These are phyloP conservation scores for Teunomyces atbi DNA, from an alignment of 805 yeast genomes.

Conservation along the genomic window DNA sequence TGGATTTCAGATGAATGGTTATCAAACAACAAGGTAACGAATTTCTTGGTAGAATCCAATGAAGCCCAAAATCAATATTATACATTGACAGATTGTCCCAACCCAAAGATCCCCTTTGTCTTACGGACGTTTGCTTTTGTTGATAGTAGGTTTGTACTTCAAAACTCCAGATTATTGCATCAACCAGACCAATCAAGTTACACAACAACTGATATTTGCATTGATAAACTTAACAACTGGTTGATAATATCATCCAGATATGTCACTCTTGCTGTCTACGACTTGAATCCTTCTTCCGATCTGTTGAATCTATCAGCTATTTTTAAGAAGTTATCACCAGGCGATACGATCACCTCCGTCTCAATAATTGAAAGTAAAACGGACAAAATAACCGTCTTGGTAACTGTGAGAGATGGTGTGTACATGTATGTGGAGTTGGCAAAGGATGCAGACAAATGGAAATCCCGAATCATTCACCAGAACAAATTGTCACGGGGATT, in stretches of 20 bases:
- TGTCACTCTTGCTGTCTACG: slow-evolving; percentile 61
- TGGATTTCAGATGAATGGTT: slow-evolving; percentile 24
- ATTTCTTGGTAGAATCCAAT: slow-evolving; percentile 34
- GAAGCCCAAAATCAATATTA: slow-evolving; percentile 22
- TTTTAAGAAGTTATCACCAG: slow-evolving; percentile 53
- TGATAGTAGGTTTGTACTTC: slow-evolving; percentile 19
- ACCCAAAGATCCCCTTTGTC: slow-evolving; percentile 54
- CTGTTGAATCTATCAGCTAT: slow-evolving; percentile 5
- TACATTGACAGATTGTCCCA: slow-evolving; percentile 63
- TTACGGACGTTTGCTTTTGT: slow-evolving; percentile 34
- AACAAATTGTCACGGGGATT: slow-evolving; percentile 74
- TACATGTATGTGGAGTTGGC: slow-evolving; percentile 42
- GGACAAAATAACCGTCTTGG: slow-evolving; percentile 24
- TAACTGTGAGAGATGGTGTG: slow-evolving; percentile 68
- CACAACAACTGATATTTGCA: slow-evolving; percentile 56
- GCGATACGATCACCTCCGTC: slow-evolving; percentile 68
- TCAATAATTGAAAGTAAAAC: slow-evolving; percentile 29
- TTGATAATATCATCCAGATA: slow-evolving; percentile 70
- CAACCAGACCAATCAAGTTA: slow-evolving; percentile 48
- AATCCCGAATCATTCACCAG: slow-evolving; percentile 39
- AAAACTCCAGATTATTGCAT: slow-evolving; percentile 26
- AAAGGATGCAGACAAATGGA: slow-evolving; percentile 14
- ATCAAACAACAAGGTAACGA: slow-evolving; percentile 47
- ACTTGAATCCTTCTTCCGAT: slow-evolving; percentile 20
- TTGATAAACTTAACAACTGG: slow-evolving; percentile 36